Evolutionary conservation across 2,329 filamentous ascomycete genomes (phyloP).

Genomic region (Curvularia sp.): DNA sequence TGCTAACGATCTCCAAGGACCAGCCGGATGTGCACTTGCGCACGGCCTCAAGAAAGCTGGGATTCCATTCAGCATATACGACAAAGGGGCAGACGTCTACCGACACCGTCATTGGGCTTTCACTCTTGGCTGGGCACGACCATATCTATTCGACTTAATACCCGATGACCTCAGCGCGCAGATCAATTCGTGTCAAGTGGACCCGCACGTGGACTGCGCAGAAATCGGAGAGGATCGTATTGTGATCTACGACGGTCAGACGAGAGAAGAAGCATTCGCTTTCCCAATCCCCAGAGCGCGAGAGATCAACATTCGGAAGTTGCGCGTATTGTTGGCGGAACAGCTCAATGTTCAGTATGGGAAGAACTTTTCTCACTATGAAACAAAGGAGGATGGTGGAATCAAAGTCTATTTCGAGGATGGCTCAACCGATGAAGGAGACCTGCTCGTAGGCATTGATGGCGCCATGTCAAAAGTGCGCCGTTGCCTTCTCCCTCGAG

Average conservation of each 20-base stretch:
- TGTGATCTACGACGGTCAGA: constrained; percentile 46
- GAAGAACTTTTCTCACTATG: constrained; percentile 30
- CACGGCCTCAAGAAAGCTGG: constrained; percentile 52
- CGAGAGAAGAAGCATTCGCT: constrained; percentile 45
- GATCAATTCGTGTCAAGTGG: constrained; percentile 44
- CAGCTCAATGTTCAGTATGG: constrained; percentile 46
- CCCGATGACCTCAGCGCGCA: constrained; percentile 35
- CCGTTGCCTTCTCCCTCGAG: constrained; percentile 30
- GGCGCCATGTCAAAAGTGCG: constrained; percentile 40
- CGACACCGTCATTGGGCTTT: constrained; percentile 50
- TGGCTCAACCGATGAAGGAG: constrained; percentile 33
- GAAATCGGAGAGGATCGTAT: constrained; percentile 42
- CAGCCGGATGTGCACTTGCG: constrained; percentile 53
- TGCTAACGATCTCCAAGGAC: constrained; percentile 39
- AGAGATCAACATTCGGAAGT: constrained; percentile 47
- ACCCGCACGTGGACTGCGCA: constrained; percentile 42
- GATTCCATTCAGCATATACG: constrained; percentile 40
- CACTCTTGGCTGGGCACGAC: constrained; percentile 47
- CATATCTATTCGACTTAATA: constrained; percentile 42
- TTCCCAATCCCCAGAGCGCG: constrained; percentile 46
- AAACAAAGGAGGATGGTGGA: constrained; percentile 30
- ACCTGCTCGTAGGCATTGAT: constrained; percentile 36
- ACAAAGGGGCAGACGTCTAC: constrained; percentile 38
- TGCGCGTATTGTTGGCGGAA: constrained; percentile 48
- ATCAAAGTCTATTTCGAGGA: constrained; percentile 37